phyloP scores from a whole-genome alignment of 108 stramenopile species.

The Schizochytrium sp. region DNA sequence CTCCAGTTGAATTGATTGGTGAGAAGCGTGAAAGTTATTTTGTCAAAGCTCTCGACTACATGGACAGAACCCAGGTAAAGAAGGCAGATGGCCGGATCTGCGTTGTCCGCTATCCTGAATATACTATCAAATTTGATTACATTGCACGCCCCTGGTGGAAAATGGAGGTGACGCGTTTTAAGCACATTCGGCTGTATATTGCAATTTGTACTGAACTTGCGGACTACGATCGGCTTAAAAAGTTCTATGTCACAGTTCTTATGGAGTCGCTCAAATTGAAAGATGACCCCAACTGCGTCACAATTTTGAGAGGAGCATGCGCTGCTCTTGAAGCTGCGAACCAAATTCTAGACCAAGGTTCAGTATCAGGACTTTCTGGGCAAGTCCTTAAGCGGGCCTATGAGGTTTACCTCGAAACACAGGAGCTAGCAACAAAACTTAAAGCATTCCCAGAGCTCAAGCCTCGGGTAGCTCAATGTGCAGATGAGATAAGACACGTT shows the following conservation, averaged over 20 bases:
- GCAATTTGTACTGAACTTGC: not conserved
- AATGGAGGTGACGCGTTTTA: conserved; percentile 20
- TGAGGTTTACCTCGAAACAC: not conserved
- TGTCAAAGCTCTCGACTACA: not conserved
- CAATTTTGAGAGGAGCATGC: not conserved
- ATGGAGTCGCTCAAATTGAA: not conserved
- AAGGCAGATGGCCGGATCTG: conserved; percentile 10
- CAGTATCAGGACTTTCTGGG: not conserved
- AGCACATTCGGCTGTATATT: conserved; percentile 32
- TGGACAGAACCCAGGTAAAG: not conserved
- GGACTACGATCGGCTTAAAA: not conserved
- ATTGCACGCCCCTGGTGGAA: conserved; percentile 44
- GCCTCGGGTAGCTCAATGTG: no score
- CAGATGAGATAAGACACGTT: no score
- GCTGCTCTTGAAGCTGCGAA: not conserved
- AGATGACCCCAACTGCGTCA: not conserved
- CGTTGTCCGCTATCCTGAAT: conserved; percentile 36
- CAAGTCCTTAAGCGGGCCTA: not conserved
- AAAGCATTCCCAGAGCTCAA: not conserved
- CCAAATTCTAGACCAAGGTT: not conserved
- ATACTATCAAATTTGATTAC: conserved; percentile 5
- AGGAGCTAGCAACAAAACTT: not conserved
- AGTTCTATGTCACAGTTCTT: not conserved
- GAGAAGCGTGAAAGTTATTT: not conserved
- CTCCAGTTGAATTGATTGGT: not conserved